These are phyloP conservation scores for Nitzschia inconspicua DNA, from an alignment of 108 stramenopile species.

Conservation along the genomic window DNA sequence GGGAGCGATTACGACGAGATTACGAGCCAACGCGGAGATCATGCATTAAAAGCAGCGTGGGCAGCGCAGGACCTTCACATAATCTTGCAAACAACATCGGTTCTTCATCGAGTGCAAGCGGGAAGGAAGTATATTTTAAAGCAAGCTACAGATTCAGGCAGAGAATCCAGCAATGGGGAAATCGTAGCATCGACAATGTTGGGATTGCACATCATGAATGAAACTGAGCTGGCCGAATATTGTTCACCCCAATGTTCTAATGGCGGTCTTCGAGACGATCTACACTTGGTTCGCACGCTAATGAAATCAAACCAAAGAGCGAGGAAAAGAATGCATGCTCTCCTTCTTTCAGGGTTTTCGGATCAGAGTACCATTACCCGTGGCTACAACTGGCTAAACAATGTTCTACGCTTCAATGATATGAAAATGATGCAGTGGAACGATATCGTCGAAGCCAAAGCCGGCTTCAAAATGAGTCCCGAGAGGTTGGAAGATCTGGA, in stretches of 20 bases:
- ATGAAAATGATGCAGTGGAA: neutral
- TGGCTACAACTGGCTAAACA: constrained; percentile 5
- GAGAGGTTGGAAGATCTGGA: constrained; percentile 5
- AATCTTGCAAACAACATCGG: constrained; percentile 3
- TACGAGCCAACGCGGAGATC: neutral
- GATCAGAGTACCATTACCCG: neutral
- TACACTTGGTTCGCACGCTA: neutral
- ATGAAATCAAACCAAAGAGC: constrained; percentile 1
- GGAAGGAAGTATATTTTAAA: constrained; percentile 2
- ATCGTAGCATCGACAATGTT: neutral
- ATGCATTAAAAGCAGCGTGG: constrained; percentile 7
- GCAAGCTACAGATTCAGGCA: too few species aligned
- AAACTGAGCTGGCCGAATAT: neutral
- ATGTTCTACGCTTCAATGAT: constrained; percentile 6
- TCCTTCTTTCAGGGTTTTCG: constrained; percentile 3
- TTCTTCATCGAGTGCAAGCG: neutral
- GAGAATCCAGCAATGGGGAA: neutral
- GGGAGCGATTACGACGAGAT: neutral
- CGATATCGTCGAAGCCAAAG: constrained; percentile 2
- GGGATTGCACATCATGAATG: neutral
- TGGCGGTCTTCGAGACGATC: constrained; percentile 2
- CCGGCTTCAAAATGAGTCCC: neutral
- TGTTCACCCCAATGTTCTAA: neutral
- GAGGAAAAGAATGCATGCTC: constrained; percentile 1
- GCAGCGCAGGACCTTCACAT: constrained; percentile 4